Conservation (phyloP, 129 eudicot genomes). For the Chrysanthemum lavandulifolium region DNA sequence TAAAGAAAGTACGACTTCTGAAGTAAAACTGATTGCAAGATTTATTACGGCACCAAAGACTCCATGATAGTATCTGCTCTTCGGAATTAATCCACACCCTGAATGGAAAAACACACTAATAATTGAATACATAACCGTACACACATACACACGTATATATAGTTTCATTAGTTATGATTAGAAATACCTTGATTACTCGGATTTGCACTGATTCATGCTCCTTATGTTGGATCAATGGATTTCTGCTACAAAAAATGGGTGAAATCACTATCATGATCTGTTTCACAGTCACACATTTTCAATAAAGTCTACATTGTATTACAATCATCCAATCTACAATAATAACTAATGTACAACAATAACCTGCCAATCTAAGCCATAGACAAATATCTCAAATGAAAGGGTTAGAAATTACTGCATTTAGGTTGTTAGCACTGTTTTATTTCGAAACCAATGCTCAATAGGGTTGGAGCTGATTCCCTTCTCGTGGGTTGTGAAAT, state of each 20-base stretch:
- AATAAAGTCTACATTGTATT: neutral
- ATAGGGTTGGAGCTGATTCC: conserved; percentile 43
- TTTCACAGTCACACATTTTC: neutral
- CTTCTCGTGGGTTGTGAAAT: conserved; percentile 24
- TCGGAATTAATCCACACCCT: too few species aligned
- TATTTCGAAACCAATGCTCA: conserved; percentile 68
- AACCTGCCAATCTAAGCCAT: neutral
- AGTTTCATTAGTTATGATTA: too few species aligned
- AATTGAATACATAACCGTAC: too few species aligned
- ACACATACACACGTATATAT: too few species aligned
- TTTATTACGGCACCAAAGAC: too few species aligned
- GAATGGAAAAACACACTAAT: too few species aligned
- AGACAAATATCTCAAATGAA: neutral
- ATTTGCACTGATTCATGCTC: too few species aligned
- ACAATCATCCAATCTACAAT: conserved; percentile 7
- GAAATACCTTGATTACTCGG: too few species aligned
- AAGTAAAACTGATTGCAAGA: too few species aligned
- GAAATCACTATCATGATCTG: neutral
- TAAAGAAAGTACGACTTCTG: too few species aligned
- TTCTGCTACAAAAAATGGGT: neutral
- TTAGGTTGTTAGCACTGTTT: conserved; percentile 44
- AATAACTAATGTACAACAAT: conserved; percentile 2
- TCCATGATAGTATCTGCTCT: too few species aligned
- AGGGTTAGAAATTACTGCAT: neutral
- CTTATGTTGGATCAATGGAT: too few species aligned